A percentile compares a stretch with the other conserved stretches of the same genome.
Conservation (phyloP, 148 eudicot species). For the Cornus kousa region DNA sequence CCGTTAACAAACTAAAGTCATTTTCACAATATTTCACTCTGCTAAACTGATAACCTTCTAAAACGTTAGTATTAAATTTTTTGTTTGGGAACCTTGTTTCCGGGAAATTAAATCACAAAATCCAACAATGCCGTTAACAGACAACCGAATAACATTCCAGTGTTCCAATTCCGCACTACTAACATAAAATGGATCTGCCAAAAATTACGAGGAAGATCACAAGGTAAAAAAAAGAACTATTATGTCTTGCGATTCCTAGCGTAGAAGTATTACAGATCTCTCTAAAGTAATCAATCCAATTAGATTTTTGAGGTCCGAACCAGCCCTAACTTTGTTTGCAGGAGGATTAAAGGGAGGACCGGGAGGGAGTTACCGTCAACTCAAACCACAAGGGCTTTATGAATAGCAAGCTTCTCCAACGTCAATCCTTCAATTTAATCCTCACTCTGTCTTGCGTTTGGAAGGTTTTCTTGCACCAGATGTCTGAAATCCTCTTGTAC, state of each 20-base stretch:
- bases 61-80: no score
- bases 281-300: background rate
- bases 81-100: background rate
- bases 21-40: no score
- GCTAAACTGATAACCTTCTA: no score
- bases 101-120: background rate
- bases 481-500: conserved; percentile 34
- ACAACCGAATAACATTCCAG: background rate
- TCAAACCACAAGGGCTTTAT: background rate
- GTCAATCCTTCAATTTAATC: background rate
- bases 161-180: no score
- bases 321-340: background rate
- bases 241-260: background rate
- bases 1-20: no score
- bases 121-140: background rate
- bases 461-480: conserved; percentile 17
- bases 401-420: background rate
- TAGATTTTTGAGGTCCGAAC: background rate
- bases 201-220: background rate
- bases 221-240: background rate
- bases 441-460: conserved; percentile 52
- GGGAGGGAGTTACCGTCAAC: background rate
- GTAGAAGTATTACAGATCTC: background rate
- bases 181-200: background rate
- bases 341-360: conserved; percentile 7